Conservation (phyloP, 805 yeast species). For the Ogataea populi-albae region DNA sequence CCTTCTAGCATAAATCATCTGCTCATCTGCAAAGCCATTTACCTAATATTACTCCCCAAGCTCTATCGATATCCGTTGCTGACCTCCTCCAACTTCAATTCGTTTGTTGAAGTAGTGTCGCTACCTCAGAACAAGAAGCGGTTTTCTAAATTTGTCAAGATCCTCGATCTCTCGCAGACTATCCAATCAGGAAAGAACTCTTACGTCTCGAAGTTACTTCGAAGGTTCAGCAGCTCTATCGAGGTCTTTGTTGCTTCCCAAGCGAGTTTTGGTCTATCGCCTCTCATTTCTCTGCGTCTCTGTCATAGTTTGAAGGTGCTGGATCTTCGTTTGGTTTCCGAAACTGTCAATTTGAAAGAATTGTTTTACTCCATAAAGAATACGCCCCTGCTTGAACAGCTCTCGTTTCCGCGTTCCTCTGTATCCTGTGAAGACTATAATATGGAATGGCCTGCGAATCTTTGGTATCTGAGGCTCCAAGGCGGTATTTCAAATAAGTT, state of each 20-base stretch:
- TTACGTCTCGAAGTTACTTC: conserved; percentile 73
- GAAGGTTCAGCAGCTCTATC: conserved; percentile 68
- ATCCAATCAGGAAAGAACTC: conserved; percentile 93
- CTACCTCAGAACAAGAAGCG: conserved; percentile 41
- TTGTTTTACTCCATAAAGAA: conserved; percentile 70
- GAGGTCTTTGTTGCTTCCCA: conserved; percentile 85
- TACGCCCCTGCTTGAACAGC: conserved; percentile 60
- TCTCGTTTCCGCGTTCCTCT: conserved; percentile 88
- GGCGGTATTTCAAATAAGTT: conserved; percentile 90
- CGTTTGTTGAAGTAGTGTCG: conserved; percentile 65
- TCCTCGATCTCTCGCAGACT: conserved; percentile 71
- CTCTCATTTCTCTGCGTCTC: conserved; percentile 72
- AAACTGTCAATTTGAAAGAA: conserved; percentile 80
- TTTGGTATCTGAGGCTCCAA: conserved; percentile 70
- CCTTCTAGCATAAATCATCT: conserved; percentile 48
- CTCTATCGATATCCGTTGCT: conserved; percentile 65
- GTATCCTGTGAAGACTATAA: conserved; percentile 62
- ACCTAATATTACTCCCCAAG: conserved; percentile 56
- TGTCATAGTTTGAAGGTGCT: conserved; percentile 63
- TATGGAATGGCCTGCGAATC: conserved; percentile 74
- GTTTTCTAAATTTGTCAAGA: conserved; percentile 58
- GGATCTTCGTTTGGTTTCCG: conserved; percentile 84
- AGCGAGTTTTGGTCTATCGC: conserved; percentile 90
- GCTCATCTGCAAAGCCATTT: conserved; percentile 60
- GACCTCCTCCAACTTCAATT: conserved; percentile 61